Base-by-base conservation (phyloP, 1,284 basidiomycete species). In the Malassezia japonica region DNA sequence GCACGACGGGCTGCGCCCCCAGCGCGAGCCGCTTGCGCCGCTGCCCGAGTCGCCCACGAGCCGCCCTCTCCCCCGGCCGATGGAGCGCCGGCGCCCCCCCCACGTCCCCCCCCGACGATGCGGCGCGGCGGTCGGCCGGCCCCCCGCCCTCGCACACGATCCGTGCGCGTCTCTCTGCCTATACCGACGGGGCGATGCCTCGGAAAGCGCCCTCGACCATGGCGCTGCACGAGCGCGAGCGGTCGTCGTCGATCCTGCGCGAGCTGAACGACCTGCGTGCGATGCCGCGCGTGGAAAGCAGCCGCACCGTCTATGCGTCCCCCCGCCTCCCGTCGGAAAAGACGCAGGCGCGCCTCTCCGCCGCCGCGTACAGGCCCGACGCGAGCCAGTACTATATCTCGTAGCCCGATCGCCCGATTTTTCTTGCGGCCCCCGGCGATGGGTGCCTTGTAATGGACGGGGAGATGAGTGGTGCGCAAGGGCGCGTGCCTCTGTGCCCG, bases 281-380 rank as follows among this genome's bases (percentile, higher is more conserved):
- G 16, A 47, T 53, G 46, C 50, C 50, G 16, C 50, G 50, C 16
- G 50, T 53, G 6, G 46, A 53, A 21, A 53, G 50, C 46, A 53
- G 42, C 18, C 45, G 45, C 25, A 35, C 46, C 12, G 44, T 53
- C 46, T 53, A 53, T 32, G 43, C 37, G 42, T 31, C 50, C 9
- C 21, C 27, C 4, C 28, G 21, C 6, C 31, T 41, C 20, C 24
- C 50, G 20, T 35, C 45, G 21, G 36, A 47, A 3, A 9, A 24
- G 7, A 35, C 43, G n/a, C 44, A 40, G 16, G 18, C 20, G 25
- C 50, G 50, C 25, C 28, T 46, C 6, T 31, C 50, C 1, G 50
- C 45, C n/a, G 29, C 46, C 4, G 45, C 33, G 21, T 53, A 50
- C 38, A 43, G 43, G 32, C 42, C 48, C 3, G 53, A 50, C 28